Base-by-base conservation (phyloP, 2,329 filamentous ascomycete species). In the Scedosporium dehoogii region DNA sequence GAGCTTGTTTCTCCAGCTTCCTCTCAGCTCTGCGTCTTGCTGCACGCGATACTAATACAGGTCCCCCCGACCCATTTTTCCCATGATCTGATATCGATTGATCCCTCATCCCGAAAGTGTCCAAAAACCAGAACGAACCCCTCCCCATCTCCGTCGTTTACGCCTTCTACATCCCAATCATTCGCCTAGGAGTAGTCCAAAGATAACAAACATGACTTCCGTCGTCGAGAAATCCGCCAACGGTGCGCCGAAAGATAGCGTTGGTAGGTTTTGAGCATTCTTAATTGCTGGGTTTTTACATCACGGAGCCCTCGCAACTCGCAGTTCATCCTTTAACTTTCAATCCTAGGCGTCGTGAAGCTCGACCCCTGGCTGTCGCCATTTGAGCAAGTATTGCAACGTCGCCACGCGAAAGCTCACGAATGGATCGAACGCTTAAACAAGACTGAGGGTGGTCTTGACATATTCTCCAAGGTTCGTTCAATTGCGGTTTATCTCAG, bases 311-410 rank as follows among this genome's bases (percentile, higher is more conserved):
- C 16, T 7, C 44, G 44, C 6, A 23, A 48, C 21, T 18, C 21
- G 21, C 44, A 55, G 51, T 29, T 7, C 44, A 48, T 48, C 7
- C 44, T n/a, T 33, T 55, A n/a, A 55, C 29, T 1, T 18, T 9
- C 41, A 6, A 23, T 44, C 6, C 16, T 71, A 96, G 94, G 93
- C 68, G 92, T 97, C 60, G 76, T 96, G 67, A 79, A 90, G 73
- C 82, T 97, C 64, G 94, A 99, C 72, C 91, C 92, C 56, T 97
- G 88, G 85, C 85, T 99, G 61, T 84, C 85, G 60, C 93, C 94
- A 4, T 97, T 96, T 80, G 84, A 86, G 69, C 90, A 88, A 62
- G 79, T 87, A 38, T 80, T 99, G 66, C 87, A 85, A 73, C 83
- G 85, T 64, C 86, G 94, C 71, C 97, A 88, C 75, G 76, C 83